Evolutionary conservation across 768 basidiomycete genomes (phyloP).

Genomic region (Steccherinum ochraceum): DNA sequence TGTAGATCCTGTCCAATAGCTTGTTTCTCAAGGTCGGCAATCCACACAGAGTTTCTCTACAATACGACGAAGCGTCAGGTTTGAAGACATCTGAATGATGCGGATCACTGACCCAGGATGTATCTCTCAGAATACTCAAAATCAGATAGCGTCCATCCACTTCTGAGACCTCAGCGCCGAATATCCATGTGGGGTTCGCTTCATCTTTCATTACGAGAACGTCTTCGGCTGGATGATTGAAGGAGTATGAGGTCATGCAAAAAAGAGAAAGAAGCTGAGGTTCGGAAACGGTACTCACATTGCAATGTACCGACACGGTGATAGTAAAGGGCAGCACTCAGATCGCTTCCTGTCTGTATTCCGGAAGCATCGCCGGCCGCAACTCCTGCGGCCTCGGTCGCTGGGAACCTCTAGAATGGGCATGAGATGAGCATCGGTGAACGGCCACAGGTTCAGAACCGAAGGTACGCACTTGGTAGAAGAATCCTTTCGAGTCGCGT

Average conservation of each 20-base stretch:
- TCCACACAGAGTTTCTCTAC: slow-evolving; percentile 74
- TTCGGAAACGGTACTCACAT: too few species aligned
- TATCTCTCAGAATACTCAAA: slow-evolving; percentile 51
- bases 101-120: slow-evolving; percentile 43
- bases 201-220: slow-evolving; percentile 59
- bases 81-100: not conserved
- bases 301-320: slow-evolving; percentile 69
- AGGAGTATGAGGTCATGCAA: too few species aligned
- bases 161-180: slow-evolving; percentile 46
- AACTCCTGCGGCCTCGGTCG: slow-evolving; percentile 36
- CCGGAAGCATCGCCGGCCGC: slow-evolving; percentile 45
- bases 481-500: slow-evolving; percentile 75
- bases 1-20: slow-evolving; percentile 57
- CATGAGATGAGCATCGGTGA: too few species aligned
- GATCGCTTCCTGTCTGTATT: slow-evolving; percentile 55
- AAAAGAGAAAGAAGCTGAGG: too few species aligned
- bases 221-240: slow-evolving; percentile 47
- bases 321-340: slow-evolving; percentile 71
- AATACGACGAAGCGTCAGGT: not conserved
- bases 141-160: slow-evolving; percentile 59
- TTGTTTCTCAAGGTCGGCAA: slow-evolving; percentile 56
- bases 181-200: slow-evolving; percentile 62
- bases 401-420: slow-evolving; percentile 48
- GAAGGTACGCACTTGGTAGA: slow-evolving; percentile 58
- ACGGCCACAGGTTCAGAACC: too few species aligned